Base-by-base conservation (phyloP, 2,329 filamentous ascomycete genomes). In the Aspergillus unguis region DNA sequence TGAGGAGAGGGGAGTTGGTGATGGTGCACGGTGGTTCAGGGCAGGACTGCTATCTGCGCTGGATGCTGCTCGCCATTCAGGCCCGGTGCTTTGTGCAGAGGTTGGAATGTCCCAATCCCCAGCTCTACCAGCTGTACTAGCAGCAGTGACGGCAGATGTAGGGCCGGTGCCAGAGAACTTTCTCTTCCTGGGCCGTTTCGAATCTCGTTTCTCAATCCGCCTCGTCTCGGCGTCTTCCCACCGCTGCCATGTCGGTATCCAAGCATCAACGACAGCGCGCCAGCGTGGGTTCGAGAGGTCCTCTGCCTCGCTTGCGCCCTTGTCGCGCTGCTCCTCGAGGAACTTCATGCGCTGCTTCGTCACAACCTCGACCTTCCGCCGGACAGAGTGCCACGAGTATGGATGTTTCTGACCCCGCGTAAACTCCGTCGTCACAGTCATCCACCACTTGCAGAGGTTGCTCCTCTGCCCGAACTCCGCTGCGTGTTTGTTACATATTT, bases 371-470 rank as follows among this genome's bases (percentile, higher is more conserved):
- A 74, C 71, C 53, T 72, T 74, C 28, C 71, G 65, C 11, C 71
- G 71, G 27, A 74, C 71, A 17, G 71, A 73, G 43, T 74, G 71
- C 71, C 71, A 74, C 25, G 70, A 72, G 54, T 74, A 74, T 7
- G 70, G 70, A 44, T 71, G 68, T 5, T 69, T 71, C 42, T 72
- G 65, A 27, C 65, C 62, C 9, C 57, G 61, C 5, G 66, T 71
- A 51, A 74, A 74, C 47, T 74, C 71, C 27, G 58, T 58, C 5
- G 71, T 69, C 10, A 74, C 62, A 3, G 59, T 69, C 58, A 64
- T 65, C 71, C 71, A 74, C 71, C 71, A 74, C 47, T 74, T 70
- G 53, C 71, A 74, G 4, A 74, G 63, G 29, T 71, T 71, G 54
- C 69, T 73, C 53, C 71, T 70, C 45, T 67, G 67, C 2, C 71